A percentile compares a stretch with the other conserved stretches of the same genome.
These are phyloP conservation scores for Scedosporium aurantiacum DNA, from an alignment of 2,329 filamentous ascomycete genomes.

Conservation along the genomic window DNA sequence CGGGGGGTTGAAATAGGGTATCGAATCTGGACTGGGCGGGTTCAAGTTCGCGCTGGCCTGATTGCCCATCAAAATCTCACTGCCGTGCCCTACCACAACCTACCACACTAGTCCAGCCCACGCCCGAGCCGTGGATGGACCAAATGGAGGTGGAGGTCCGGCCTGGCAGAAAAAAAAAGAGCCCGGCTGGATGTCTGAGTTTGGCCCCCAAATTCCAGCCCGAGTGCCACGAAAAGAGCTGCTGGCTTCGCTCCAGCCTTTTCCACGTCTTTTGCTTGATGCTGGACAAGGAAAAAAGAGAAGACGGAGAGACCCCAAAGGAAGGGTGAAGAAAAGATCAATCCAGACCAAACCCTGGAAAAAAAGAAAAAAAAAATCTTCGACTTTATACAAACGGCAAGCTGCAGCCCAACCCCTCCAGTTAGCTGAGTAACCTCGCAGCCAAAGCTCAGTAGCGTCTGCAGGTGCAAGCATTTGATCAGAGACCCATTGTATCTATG, in stretches of 20 bases:
- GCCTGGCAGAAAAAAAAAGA: background rate
- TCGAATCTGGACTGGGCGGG: background rate
- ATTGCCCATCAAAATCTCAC: background rate
- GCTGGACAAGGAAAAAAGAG: background rate
- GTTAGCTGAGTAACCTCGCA: conserved; percentile 1
- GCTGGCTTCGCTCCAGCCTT: background rate
- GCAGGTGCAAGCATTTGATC: background rate
- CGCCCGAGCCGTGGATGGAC: no score
- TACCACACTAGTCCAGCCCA: no score
- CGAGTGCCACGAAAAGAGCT: no score
- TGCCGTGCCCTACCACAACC: background rate
- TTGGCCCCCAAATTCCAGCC: no score
- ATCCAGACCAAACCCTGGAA: background rate
- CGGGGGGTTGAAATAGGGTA: background rate
- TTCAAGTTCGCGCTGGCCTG: background rate
- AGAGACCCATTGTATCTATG: background rate
- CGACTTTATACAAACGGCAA: background rate
- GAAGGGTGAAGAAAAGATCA: conserved; percentile 1
- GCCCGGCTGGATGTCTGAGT: no score
- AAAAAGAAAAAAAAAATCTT: conserved; percentile 2
- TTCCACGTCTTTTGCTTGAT: background rate
- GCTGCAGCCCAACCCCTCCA: background rate
- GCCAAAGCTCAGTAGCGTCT: background rate
- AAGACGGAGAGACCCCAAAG: background rate
- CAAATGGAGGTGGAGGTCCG: background rate